phyloP scores from a whole-genome alignment of 2,329 filamentous ascomycete genomes.

The Aspergillus brunneoviolaceus region DNA sequence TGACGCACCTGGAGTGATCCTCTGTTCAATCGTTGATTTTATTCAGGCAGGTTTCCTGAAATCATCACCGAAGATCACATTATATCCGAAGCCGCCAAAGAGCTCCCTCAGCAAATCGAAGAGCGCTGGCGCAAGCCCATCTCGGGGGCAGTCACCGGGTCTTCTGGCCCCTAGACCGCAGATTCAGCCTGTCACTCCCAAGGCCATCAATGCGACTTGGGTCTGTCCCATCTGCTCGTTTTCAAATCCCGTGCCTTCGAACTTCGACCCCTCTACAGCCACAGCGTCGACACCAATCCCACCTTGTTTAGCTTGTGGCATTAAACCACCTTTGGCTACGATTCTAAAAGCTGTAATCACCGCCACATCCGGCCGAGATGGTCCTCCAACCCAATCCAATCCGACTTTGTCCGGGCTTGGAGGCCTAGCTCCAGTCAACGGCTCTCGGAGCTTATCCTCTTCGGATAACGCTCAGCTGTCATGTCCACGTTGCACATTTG shows the following conservation, averaged over 20 bases:
- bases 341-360: slow-evolving; percentile 84
- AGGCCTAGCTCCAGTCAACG: slow-evolving; percentile 6
- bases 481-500: slow-evolving; percentile 89
- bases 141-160: slow-evolving; percentile 30
- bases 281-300: slow-evolving; percentile 77
- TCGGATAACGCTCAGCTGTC: slow-evolving; percentile 28
- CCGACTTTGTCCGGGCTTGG: slow-evolving; percentile 6
- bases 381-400: slow-evolving; percentile 12
- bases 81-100: slow-evolving; percentile 78
- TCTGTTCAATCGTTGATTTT: slow-evolving; percentile 18
- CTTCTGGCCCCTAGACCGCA: slow-evolving; percentile 33
- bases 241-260: slow-evolving; percentile 86
- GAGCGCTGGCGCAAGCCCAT: slow-evolving; percentile 49
- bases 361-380: slow-evolving; percentile 58
- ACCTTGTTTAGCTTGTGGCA: slow-evolving; percentile 88
- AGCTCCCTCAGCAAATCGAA: slow-evolving; percentile 56
- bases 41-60: slow-evolving; percentile 82
- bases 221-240: slow-evolving; percentile 95
- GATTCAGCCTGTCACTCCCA: slow-evolving; percentile 36
- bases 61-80: slow-evolving; percentile 88
- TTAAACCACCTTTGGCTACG: slow-evolving; percentile 80
- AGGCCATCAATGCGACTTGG: slow-evolving; percentile 70
- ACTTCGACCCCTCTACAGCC: slow-evolving; percentile 83
- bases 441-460: background rate
- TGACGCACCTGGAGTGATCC: slow-evolving; percentile 22